These are phyloP conservation scores for Zarea fungicola DNA, from an alignment of 2,329 filamentous ascomycete genomes.

Conservation along the genomic window DNA sequence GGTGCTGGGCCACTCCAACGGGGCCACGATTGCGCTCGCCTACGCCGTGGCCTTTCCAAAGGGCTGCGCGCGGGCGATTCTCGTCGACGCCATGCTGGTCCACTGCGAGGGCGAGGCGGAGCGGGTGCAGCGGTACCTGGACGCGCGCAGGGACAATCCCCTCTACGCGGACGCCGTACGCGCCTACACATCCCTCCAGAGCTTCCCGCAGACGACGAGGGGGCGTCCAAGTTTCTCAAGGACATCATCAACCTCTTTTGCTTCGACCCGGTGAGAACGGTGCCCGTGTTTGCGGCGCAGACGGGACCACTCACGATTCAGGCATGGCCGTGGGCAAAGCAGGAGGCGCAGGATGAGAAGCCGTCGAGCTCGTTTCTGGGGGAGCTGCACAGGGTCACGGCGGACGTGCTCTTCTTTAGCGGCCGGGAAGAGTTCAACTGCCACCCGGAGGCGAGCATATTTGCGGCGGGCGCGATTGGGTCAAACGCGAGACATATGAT, in stretches of 20 bases:
- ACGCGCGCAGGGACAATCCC: neutral
- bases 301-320: neutral
- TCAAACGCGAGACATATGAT: neutral
- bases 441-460: neutral
- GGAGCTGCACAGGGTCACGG: neutral
- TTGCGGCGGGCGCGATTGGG: neutral
- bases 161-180: neutral
- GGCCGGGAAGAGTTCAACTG: slow-evolving; percentile 1
- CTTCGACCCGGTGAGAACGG: neutral
- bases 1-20: slow-evolving; percentile 10
- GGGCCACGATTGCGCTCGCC: slow-evolving; percentile 1
- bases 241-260: neutral
- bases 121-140: neutral
- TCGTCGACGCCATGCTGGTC: neutral
- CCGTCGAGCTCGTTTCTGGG: neutral
- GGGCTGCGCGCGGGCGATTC: slow-evolving; percentile 1
- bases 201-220: neutral
- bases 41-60: neutral
- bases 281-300: neutral
- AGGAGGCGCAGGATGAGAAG: neutral
- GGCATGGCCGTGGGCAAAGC: neutral
- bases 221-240: neutral
- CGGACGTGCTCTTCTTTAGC: neutral
- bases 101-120: neutral
- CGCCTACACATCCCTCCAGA: neutral